phyloP scores from a whole-genome alignment of 2,329 filamentous ascomycete species.

The Colletotrichum navitas region DNA sequence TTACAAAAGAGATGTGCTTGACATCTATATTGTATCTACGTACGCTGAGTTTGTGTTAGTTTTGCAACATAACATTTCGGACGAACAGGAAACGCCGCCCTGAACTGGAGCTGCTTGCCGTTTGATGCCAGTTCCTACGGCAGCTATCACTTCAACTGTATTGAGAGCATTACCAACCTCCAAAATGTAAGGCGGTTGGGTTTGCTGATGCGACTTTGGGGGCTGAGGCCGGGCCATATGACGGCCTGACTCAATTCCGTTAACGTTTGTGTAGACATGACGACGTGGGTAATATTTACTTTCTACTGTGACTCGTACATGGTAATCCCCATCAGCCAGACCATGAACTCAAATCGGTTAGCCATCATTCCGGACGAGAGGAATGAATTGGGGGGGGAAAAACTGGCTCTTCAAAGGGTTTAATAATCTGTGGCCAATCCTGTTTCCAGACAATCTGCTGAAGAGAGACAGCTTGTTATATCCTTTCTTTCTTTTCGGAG shows the following conservation, averaged over 20 bases:
- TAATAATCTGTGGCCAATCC: neutral
- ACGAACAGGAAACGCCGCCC: conserved; percentile 28
- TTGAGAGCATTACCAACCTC: neutral
- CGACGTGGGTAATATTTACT: neutral
- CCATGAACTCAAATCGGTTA: conserved; percentile 2
- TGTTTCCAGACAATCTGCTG: neutral
- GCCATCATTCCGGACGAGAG: neutral
- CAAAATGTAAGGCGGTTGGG: conserved; percentile 2
- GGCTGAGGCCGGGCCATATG: conserved; percentile 1
- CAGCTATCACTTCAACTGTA: neutral
- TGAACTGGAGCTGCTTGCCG: neutral
- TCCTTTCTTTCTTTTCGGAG: neutral
- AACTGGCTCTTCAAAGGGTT: neutral
- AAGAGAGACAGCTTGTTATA: neutral
- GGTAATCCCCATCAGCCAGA: neutral
- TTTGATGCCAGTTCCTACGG: neutral
- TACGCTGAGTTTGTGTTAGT: neutral
- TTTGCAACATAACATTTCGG: conserved; percentile 6
- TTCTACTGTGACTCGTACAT: conserved; percentile 11
- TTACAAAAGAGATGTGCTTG: neutral
- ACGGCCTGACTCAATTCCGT: conserved; percentile 6
- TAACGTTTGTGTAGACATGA: conserved; percentile 6
- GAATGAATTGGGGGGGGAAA: neutral
- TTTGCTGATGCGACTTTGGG: conserved; percentile 5
- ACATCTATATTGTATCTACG: neutral